Percentiles rank a stretch among this genome's conserved stretches.
Evolutionary conservation across 176 grass and related monocot species (phyloP).

Genomic region (Avena sativa): DNA sequence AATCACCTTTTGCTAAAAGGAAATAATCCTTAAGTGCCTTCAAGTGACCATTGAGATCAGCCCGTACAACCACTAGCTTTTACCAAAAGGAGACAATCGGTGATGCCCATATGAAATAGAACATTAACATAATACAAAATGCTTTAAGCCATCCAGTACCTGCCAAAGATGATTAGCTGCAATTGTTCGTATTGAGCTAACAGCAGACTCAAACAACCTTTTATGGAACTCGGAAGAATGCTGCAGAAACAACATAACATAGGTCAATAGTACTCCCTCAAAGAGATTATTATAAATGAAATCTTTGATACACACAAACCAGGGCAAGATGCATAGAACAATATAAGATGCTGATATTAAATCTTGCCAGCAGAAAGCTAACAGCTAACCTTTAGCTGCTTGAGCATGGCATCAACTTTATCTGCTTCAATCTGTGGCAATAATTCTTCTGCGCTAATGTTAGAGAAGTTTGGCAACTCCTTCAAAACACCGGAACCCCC

Average conservation of each 20-base stretch:
- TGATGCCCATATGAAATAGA: conserved; percentile 42
- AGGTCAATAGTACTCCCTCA: background rate
- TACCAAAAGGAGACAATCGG: conserved; percentile 45
- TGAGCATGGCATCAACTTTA: conserved; percentile 93
- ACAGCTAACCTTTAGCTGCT: conserved; percentile 75
- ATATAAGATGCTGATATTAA: conserved; percentile 33
- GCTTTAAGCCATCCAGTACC: conserved; percentile 53
- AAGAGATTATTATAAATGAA: conserved; percentile 1
- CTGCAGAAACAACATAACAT: conserved; percentile 52
- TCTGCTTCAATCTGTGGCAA: conserved; percentile 91
- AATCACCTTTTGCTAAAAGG: conserved; percentile 99
- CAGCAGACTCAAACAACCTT: conserved; percentile 92
- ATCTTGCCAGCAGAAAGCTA: conserved; percentile 19
- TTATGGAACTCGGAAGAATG: conserved; percentile 97
- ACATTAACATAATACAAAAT: conserved; percentile 33
- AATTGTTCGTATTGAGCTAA: conserved; percentile 89
- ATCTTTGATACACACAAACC: background rate
- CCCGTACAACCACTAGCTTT: conserved; percentile 98
- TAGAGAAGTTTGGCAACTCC: conserved; percentile 55
- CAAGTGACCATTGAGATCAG: conserved; percentile 96
- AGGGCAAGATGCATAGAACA: conserved; percentile 24
- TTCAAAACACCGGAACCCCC: conserved; percentile 50
- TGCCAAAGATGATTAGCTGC: conserved; percentile 98
- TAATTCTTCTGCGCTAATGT: conserved; percentile 79
- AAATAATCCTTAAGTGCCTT: conserved; percentile 99